Conservation (phyloP, 306 rosid species). For the Medicago lupulina region DNA sequence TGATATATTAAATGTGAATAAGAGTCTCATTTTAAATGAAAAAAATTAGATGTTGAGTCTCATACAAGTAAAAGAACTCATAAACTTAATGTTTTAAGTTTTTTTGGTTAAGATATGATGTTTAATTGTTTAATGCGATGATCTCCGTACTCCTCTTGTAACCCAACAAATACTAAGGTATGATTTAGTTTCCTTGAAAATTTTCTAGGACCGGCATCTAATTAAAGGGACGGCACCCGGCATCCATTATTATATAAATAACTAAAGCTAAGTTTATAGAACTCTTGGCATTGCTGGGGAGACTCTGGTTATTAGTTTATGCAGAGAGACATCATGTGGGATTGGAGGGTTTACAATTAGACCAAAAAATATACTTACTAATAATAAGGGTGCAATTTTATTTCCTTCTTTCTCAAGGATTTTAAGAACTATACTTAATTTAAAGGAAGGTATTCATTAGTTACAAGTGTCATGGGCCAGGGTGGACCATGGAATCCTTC, state of each 20-base stretch:
- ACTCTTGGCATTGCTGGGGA: conserved; percentile 11
- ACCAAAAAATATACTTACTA: background rate
- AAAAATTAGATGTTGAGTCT: no score
- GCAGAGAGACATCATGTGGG: conserved; percentile 32
- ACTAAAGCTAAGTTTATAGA: background rate
- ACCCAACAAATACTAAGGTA: background rate
- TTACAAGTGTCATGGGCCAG: conserved; percentile 13
- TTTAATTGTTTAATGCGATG: no score
- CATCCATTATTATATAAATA: background rate
- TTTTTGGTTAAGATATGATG: no score
- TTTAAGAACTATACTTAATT: conserved; percentile 1
- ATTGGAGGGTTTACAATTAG: background rate
- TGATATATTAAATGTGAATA: no score
- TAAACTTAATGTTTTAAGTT: no score
- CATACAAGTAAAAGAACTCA: no score
- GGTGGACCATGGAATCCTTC: conserved; percentile 11
- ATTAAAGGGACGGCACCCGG: conserved; percentile 29
- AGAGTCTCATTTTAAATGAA: no score
- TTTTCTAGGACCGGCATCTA: background rate
- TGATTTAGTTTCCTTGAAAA: background rate
- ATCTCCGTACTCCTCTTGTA: no score
- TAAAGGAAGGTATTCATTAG: background rate
- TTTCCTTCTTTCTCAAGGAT: background rate
- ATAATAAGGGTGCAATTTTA: background rate
- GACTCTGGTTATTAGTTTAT: conserved; percentile 8